These are phyloP conservation scores for Umbelopsis vinacea DNA, from an alignment of 192 early-diverging fungal species.

Conservation along the genomic window DNA sequence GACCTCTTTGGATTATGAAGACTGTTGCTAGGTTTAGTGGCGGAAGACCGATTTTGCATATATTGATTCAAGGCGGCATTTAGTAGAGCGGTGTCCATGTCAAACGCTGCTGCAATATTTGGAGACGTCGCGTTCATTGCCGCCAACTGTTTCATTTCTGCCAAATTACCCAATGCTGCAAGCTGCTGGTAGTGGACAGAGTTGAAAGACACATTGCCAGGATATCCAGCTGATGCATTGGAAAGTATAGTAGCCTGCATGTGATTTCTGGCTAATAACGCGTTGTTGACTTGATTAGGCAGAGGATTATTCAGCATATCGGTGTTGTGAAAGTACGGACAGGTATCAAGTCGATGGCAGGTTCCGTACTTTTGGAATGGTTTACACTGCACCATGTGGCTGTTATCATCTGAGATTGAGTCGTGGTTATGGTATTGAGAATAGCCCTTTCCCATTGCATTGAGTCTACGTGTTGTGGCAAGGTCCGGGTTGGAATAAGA, in stretches of 20 bases:
- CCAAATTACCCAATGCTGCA: neutral
- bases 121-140: neutral
- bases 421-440: neutral
- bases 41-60: neutral
- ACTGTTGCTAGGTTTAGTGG: neutral
- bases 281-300: neutral
- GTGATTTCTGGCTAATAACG: constrained; percentile 2
- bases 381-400: neutral
- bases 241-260: neutral
- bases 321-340: constrained; percentile 6
- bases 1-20: neutral
- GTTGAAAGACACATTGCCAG: neutral
- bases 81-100: constrained; percentile 13
- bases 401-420: neutral
- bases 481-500: constrained; percentile 15
- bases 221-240: neutral
- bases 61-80: constrained; percentile 11
- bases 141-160: constrained; percentile 3
- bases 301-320: neutral
- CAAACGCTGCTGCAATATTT: neutral
- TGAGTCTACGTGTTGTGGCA: neutral
- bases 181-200: constrained; percentile 9
- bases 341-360: neutral
- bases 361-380: neutral
- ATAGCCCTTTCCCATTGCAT: neutral